phyloP scores from a whole-genome alignment of 148 eudicot genomes.

The Linanthus parryae region DNA sequence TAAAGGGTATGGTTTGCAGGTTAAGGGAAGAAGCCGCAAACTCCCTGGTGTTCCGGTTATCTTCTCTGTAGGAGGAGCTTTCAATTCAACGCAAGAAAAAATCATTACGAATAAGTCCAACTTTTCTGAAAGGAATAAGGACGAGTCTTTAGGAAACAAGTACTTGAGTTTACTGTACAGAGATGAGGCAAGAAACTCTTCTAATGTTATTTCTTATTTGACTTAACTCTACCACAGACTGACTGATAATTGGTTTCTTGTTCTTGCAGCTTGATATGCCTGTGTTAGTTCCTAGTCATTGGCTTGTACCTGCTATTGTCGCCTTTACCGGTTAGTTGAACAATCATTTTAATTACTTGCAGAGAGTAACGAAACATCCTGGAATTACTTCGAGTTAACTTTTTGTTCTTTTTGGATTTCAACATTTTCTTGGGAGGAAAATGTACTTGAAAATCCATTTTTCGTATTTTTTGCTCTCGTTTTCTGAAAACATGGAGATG shows the following conservation, averaged over 20 bases:
- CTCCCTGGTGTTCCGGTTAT: constrained; percentile 61
- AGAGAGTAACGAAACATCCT: background rate
- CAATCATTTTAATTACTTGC: constrained; percentile 1
- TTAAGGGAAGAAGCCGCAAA: constrained; percentile 61
- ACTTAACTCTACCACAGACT: background rate
- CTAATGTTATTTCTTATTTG: background rate
- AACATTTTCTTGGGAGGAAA: no score
- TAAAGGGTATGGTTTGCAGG: constrained; percentile 75
- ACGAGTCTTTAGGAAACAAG: constrained; percentile 43
- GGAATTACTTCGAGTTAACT: no score
- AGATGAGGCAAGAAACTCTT: constrained; percentile 55
- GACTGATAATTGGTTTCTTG: background rate
- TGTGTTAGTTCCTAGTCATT: constrained; percentile 62
- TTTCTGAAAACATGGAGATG: no score
- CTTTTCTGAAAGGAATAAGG: constrained; percentile 21
- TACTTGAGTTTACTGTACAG: constrained; percentile 56
- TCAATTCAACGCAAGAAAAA: constrained; percentile 39
- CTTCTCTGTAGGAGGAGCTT: constrained; percentile 39
- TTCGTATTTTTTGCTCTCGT: no score
- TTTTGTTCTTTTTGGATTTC: no score
- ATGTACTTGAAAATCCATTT: no score
- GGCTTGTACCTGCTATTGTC: constrained; percentile 80
- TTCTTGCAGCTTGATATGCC: constrained; percentile 78
- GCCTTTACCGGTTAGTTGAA: constrained; percentile 60
- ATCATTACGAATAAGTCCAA: constrained; percentile 19